Evolutionary conservation across 305 asterid species (phyloP), one percentile per base, ranked within the genome.

Genomic region (Fraxinus angustifolia): DNA sequence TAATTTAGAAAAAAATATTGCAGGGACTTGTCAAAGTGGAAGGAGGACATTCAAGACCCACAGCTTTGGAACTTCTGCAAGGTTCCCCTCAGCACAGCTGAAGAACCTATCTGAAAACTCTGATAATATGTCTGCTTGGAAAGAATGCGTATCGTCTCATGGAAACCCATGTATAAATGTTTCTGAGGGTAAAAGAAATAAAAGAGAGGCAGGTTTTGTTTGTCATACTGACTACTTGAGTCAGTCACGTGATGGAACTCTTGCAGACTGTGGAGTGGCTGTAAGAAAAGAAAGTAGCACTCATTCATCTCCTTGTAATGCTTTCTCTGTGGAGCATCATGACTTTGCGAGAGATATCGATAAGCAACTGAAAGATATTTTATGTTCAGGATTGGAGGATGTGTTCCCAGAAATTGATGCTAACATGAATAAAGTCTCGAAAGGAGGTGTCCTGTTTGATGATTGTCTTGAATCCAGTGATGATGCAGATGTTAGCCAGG

Each of bases 41-140:
- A 89, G 81, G 84, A 91, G 89, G 87, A 89, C 90, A 90, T 42
- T 84, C 88, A 83, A 82, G 86, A 84, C 77, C 81, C 85, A 80
- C 84, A 81, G 85, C 65, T 77, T 79, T 84, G 82, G 77, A 78
- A 75, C 82, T 67, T 82, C 91, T 76, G 79, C 85, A 28, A 90
- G 81, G 74, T 80, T 83, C 79, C 72, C 86, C 81, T 80, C 86
- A 78, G 79, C 88, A 7, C 85, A 80, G 79, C 77, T 80, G 80
- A 87, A 88, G 86, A 90, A 89, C 86, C 86, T 80, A 72, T 78
- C 82, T 75, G 82, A 82, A 80, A 87, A 85, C 83, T 85, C 60
- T 78, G 87, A 87, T 79, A 73, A 45, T 82, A 45, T 85, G 77
- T 79, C 85, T 72, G 83, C 62, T 87, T 50, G 81, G 86, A 85